Conservation (phyloP, 768 basidiomycete genomes). For the Hysterangium stoloniferum region DNA sequence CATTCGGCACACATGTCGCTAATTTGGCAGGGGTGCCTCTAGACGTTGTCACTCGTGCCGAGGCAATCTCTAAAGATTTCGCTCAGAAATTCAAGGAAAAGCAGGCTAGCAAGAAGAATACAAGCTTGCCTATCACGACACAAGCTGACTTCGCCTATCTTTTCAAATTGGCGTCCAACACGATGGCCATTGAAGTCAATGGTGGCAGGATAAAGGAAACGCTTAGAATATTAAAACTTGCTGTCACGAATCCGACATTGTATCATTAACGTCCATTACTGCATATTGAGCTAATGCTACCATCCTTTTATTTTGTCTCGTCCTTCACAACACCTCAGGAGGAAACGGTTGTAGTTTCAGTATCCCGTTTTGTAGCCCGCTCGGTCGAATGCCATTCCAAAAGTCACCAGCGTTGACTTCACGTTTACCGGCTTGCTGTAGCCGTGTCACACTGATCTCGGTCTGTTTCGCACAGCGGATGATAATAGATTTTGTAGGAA, state of each 20-base stretch:
- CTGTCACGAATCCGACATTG: background rate
- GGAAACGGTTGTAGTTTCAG: conserved; percentile 5
- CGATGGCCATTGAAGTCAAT: background rate
- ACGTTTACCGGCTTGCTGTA: conserved; percentile 57
- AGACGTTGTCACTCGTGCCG: conserved; percentile 82
- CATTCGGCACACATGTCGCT: conserved; percentile 93
- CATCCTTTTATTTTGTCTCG: background rate
- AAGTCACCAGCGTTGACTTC: conserved; percentile 54
- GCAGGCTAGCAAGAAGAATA: conserved; percentile 39
- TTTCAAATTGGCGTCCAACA: conserved; percentile 22
- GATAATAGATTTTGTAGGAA: conserved; percentile 32
- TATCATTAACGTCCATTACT: background rate
- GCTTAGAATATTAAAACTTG: background rate
- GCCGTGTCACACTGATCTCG: conserved; percentile 42
- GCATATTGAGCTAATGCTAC: background rate
- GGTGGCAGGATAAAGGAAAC: conserved; percentile 2
- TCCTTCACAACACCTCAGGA: background rate
- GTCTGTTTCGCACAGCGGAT: conserved; percentile 49
- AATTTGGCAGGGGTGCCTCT: conserved; percentile 87
- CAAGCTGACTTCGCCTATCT: conserved; percentile 91
- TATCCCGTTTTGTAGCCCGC: conserved; percentile 12
- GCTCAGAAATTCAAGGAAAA: conserved; percentile 82
- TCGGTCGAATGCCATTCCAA: conserved; percentile 62
- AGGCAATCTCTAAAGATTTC: conserved; percentile 78
- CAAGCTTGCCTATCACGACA: conserved; percentile 62